phyloP scores from a whole-genome alignment of 192 early-diverging fungal genomes.

The Chytriomyces sp. region DNA sequence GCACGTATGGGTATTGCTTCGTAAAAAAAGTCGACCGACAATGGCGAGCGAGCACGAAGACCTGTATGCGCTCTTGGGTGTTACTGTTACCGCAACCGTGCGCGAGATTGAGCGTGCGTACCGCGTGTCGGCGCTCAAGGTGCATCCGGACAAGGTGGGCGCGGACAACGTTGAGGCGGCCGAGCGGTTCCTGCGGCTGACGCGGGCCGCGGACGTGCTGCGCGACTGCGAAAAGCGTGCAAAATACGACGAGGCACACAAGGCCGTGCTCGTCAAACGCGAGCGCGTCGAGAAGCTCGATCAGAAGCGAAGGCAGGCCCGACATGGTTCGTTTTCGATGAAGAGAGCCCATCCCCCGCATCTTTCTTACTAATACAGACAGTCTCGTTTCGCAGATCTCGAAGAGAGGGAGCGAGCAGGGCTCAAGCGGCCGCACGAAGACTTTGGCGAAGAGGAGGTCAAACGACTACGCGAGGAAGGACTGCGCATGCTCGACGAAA shows the following conservation, averaged over 20 bases:
- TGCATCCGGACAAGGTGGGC: slow-evolving; percentile 84
- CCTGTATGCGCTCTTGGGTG: slow-evolving; percentile 87
- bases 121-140: slow-evolving; percentile 75
- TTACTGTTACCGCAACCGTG: slow-evolving; percentile 71
- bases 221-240: slow-evolving; percentile 79
- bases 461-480: slow-evolving; percentile 35
- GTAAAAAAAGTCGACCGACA: background rate
- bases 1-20: too few species aligned
- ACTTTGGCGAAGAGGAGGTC: slow-evolving; percentile 24
- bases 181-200: slow-evolving; percentile 88
- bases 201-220: slow-evolving; percentile 85
- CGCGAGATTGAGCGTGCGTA: slow-evolving; percentile 92
- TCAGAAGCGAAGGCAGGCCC: slow-evolving; percentile 9
- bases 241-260: slow-evolving; percentile 69
- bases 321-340: background rate
- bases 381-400: slow-evolving; percentile 3
- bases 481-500: slow-evolving; percentile 37
- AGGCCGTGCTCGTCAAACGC: slow-evolving; percentile 30
- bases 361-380: too few species aligned
- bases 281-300: slow-evolving; percentile 34
- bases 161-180: slow-evolving; percentile 34
- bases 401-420: slow-evolving; percentile 25
- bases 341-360: too few species aligned
- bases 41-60: slow-evolving; percentile 1
- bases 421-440: slow-evolving; percentile 18